Evolutionary conservation across 257 asterid genomes (phyloP), one percentile per base, ranked within the genome.

Genomic region (Leonotis leonurus): DNA sequence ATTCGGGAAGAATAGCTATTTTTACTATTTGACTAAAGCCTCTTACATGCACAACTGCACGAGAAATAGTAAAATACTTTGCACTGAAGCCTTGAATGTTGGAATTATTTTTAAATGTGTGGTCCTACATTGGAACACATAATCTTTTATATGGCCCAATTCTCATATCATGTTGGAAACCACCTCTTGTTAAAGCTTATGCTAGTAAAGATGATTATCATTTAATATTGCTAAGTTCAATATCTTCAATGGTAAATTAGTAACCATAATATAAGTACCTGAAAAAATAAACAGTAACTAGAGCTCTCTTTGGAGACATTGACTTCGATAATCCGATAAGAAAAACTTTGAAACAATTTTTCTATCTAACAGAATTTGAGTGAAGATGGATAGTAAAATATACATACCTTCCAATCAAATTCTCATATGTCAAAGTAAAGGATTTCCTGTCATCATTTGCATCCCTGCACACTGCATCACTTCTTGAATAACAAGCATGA

Each of bases 401-500:
- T 53, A 24, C 52, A 67, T 60, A 88, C 98, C 95, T 82, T 78
- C 73, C 72, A 36, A 77, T 71, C 67, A 92, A 73, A 64, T 62
- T 73, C 56, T 78, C 83, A 76, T 85, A 86, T 68, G 55, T 78
- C 63, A 92, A 68, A 59, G 95, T 89, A 71, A 84, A 79, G 56
- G 99, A 92, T 65, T 71, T 71, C 25, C 93, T 86, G 68, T 81
- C 76, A n/a, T 77, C 77, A 59, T 68, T 70, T 62, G 56, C 79
- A 44, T 66, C 81, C 52, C 75, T 73, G 52, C 72, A 48, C 41
- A 45, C 67, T 24, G 66, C 72, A 59, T 80, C 82, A 71, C 72
- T 80, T 79, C 96, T 73, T 49, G 97, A 86, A 79, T 78, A 85
- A 79, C 83, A 86, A 59, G 96, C 89, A 81, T 92, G 96, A 73